These are phyloP conservation scores for Phaseolus lunatus DNA, from an alignment of 306 rosid species.

Conservation along the genomic window DNA sequence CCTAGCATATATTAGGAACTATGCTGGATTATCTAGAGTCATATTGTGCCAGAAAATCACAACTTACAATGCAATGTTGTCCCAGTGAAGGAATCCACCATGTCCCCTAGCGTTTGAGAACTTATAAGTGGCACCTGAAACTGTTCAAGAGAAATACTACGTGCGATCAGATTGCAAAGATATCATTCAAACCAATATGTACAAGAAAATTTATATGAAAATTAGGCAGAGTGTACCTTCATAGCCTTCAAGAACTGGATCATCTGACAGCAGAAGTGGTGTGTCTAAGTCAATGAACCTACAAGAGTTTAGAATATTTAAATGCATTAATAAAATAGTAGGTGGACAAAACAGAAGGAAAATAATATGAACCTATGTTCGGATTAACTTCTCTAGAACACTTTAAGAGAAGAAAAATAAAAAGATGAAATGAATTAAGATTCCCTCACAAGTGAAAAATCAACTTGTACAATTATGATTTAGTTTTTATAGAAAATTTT, in stretches of 20 bases:
- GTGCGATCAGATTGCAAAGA: constrained; percentile 17
- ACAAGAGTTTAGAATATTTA: constrained; percentile 38
- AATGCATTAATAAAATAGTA: not conserved
- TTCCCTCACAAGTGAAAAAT: not conserved
- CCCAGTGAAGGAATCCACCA: constrained; percentile 95
- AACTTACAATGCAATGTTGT: constrained; percentile 68
- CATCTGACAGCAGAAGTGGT: constrained; percentile 74
- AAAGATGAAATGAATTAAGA: too few relatives aligned
- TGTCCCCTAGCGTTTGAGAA: constrained; percentile 83
- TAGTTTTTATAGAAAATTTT: too few relatives aligned
- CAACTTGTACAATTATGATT: too few relatives aligned
- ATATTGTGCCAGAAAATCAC: constrained; percentile 25
- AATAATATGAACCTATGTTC: not conserved
- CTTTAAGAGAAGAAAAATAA: too few relatives aligned
- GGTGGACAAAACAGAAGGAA: not conserved
- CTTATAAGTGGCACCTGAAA: constrained; percentile 75
- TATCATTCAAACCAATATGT: constrained; percentile 5
- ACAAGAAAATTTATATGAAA: constrained; percentile 11
- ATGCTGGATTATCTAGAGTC: not conserved
- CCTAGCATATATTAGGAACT: not conserved
- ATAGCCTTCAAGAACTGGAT: constrained; percentile 89
- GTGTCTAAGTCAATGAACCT: constrained; percentile 91
- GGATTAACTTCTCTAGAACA: too few relatives aligned
- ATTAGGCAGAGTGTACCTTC: constrained; percentile 60
- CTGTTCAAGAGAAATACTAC: constrained; percentile 49